Base-by-base conservation (phyloP, 1,284 basidiomycete species). In the Schizophyllum commune region DNA sequence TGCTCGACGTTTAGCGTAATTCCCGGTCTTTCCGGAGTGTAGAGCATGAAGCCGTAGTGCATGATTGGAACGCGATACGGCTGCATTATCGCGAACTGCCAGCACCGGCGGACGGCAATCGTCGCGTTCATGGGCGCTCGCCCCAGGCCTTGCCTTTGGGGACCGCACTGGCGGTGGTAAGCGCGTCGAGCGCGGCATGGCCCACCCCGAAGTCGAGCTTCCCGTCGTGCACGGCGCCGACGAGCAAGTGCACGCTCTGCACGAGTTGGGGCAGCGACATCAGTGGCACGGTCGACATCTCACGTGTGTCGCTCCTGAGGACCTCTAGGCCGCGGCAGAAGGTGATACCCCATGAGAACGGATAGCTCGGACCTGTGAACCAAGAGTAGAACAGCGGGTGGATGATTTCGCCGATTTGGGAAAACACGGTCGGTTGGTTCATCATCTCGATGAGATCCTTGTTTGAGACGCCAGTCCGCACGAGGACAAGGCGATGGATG, bases 401-500 rank as follows among this genome's bases (percentile, higher is more conserved):
- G 20, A 72, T 60, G 56, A 75, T 61, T 8, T 68, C 68, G 27
- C 72, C 69, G 15, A 75, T 34, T 21, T 57, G 54, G 34, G 62
- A 58, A 60, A 73, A 72, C 1, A 72, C 64, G 17, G 63, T 22
- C 0, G 72, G 69, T 4, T 69, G 32, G 15, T 61, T 22, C 5
- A 73, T 33, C 9, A 74, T 64, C 6, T 60, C 19, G 32, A 58
- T 57, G 17, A 75, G 59, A 7, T 71, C 67, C 1, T 61, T 61
- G 15, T 65, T 60, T 32, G 65, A 47, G 47, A 76, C 64, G 1
- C 62, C 58, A 8, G 69, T 65, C 9, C 62, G 67, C n/a, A 74
- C 62, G 47, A 75, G 58, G 17, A 69, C 57, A 1, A 75, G 66
- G 13, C 70, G 69, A 32, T 63, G 65, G 17, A 73, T 47, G 5